Percentiles rank a stretch among this genome's conserved stretches.
Conservation (phyloP, 768 basidiomycete genomes). For the Xerocomus potaroensis region DNA sequence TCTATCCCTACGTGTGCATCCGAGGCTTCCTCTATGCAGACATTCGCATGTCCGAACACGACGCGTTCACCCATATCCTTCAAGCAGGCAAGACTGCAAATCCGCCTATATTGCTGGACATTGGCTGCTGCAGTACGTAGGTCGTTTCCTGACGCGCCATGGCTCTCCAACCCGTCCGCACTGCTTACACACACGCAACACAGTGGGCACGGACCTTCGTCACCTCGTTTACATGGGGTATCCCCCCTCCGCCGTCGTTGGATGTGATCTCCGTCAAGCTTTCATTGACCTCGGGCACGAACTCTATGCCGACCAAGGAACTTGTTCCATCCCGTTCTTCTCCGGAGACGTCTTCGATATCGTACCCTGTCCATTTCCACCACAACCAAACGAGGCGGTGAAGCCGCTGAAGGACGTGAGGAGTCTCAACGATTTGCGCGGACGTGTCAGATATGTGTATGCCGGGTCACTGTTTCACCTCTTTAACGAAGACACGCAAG, state of each 20-base stretch:
- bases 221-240: background rate
- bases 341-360: constrained; percentile 28
- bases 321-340: constrained; percentile 27
- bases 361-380: constrained; percentile 1
- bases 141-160: background rate
- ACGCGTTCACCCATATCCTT: background rate
- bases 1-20: background rate
- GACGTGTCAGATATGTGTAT: constrained; percentile 27
- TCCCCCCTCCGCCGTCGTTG: background rate
- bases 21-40: background rate
- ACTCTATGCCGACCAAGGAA: background rate
- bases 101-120: background rate
- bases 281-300: constrained; percentile 1
- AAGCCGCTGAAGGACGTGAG: constrained; percentile 4
- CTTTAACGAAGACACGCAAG: constrained; percentile 32
- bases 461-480: constrained; percentile 34
- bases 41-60: background rate
- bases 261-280: background rate
- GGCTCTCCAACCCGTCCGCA: too few species aligned
- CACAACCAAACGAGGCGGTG: background rate
- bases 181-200: background rate
- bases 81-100: background rate
- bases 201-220: background rate
- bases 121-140: background rate
- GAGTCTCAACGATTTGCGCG: constrained; percentile 21